phyloP scores from a whole-genome alignment of 148 eudicot genomes.

The Rhododendron henanense region DNA sequence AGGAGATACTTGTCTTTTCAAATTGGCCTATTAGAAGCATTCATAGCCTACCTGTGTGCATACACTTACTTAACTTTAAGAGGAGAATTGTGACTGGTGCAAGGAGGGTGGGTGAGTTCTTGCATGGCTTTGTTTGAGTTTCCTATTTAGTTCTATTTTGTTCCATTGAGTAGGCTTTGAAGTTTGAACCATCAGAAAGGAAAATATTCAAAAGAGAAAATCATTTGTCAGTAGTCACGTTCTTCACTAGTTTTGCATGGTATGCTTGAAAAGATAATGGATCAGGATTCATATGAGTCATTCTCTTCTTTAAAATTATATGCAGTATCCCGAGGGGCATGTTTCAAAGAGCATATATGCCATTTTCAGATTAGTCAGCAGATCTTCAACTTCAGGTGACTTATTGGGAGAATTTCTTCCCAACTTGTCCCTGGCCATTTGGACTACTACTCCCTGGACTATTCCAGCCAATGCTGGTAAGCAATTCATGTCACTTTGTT shows the following conservation, averaged over 20 bases:
- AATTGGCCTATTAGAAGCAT: background rate
- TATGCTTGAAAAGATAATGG: background rate
- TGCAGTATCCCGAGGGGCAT: slow-evolving; percentile 93
- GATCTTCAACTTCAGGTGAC: slow-evolving; percentile 44
- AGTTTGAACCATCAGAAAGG: background rate
- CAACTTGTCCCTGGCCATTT: slow-evolving; percentile 72
- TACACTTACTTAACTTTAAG: background rate
- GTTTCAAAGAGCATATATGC: slow-evolving; percentile 86
- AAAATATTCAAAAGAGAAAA: background rate
- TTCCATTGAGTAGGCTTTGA: background rate
- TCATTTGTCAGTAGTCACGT: background rate
- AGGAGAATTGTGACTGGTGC: background rate
- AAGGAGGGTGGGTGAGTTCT: background rate
- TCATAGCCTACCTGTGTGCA: background rate
- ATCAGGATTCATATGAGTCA: background rate
- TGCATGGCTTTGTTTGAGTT: background rate
- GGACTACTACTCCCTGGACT: slow-evolving; percentile 99
- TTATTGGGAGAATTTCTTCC: slow-evolving; percentile 62
- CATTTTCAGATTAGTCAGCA: slow-evolving; percentile 54
- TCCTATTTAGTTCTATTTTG: background rate
- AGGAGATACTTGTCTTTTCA: background rate
- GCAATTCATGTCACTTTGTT: slow-evolving; percentile 7
- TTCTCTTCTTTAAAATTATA: slow-evolving; percentile 16
- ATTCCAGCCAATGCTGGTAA: slow-evolving; percentile 98
- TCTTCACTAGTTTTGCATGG: background rate